Evolutionary conservation across 2,329 filamentous ascomycete species (phyloP), one percentile per base, ranked within the genome.

Genomic region (Diaporthe citrichinensis): DNA sequence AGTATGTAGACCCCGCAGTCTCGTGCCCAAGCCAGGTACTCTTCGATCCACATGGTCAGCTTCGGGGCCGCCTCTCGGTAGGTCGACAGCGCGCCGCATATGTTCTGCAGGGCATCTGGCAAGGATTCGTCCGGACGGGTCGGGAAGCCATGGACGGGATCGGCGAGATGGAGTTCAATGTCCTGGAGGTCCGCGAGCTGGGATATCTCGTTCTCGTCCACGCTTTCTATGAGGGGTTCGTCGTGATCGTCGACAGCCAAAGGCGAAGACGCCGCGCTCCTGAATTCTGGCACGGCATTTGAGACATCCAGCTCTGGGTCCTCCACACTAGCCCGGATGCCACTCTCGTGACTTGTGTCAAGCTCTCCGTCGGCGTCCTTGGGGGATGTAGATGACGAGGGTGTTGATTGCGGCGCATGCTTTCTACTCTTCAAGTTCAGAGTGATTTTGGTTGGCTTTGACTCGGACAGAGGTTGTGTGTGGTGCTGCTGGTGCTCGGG

Each of bases 381-480:
- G 81, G 86, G 86, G 10, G 88, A 88, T 17, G 83, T 77, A 4
- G 88, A 85, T 4, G 86, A 87, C 31, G 87, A 86, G 25, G 85
- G 82, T 39, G 84, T 84, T 23, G 83, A 82, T 31, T 87, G 85
- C 65, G 85, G 82, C 58, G 82, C 81, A 23, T 84, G 84, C 57
- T 81, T 83, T 76, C 82, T 79, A 78, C 88, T 88, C 75, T 90
- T 89, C 67, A 92, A 84, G 79, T 92, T 92, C 72, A 92, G 88
- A 14, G 91, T 92, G 68, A 92, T 89, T 80, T 86, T 88, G 81
- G 89, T 92, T 4, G 90, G 90, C 49, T 88, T 86, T 51, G 86
- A 85, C 53, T 86, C 87, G 25, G 84, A 79, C 41, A 82, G 77
- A 61, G 82, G 81, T 69, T 84, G 81, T 55, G 81, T 78, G 71